Evolutionary conservation across 106 monocot species (phyloP), one percentile per base, ranked within the genome.

Genomic region (Dendrobium nobile): DNA sequence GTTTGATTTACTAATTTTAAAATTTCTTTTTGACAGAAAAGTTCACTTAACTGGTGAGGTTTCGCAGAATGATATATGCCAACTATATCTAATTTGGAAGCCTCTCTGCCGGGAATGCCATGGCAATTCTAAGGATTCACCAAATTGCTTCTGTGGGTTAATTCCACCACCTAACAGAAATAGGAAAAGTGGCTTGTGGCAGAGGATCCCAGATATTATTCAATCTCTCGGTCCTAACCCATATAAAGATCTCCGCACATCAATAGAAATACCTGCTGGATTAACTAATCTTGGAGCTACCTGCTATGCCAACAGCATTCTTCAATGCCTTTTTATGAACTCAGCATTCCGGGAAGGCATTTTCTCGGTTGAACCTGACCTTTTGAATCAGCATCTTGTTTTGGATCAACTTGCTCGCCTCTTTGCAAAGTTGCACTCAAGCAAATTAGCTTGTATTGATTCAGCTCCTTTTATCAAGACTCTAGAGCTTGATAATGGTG

Each of bases 271-370:
- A 8, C 98, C 98, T 64, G 95, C 98, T 79, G 98, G 98, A 15
- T 85, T 95, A 81, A 99, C 98, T 55, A 99, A 99, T 59, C 80
- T 95, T 42, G 98, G 98, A 48, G 98, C 98, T 22, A 99, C 98
- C 65, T 99, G 98, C 84, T 99, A 99, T 92, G 98, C 98, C 19
- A 98, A 99, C 75, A 95, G 98, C 84, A 95, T 99, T 82, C 94
- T 99, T 64, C 98, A 99, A 77, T 99, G 95, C 82, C 95, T 99
- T 82, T 99, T 93, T 75, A 99, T 99, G 98, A 99, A 99, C 77
- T 83, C 83, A 4, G 76, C 88, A 10, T 99, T 99, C 41, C 84
- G 98, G 54, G 67, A 72, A 40, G 88, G 98, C 48, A 95, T 95
- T 54, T 93, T 99, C 78, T 91, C 95, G 42, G 82, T 95, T 42